phyloP scores from a whole-genome alignment of 2,329 filamentous ascomycete genomes.

The Cladorrhinum sp. region DNA sequence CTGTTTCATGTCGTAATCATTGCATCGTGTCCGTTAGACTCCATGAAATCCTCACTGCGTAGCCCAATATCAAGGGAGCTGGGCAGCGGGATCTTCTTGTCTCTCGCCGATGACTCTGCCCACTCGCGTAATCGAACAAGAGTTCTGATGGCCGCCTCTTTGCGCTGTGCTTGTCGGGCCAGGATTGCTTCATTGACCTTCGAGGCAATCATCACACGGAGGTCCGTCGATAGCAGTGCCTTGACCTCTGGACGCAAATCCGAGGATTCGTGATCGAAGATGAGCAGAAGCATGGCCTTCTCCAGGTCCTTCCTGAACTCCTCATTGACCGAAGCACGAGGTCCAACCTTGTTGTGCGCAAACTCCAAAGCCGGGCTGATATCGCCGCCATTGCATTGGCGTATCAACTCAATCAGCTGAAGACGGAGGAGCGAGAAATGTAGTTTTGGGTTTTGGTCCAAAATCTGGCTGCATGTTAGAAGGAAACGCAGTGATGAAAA shows the following conservation, averaged over 20 bases:
- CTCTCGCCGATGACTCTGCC: constrained; percentile 66
- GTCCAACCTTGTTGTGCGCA: constrained; percentile 81
- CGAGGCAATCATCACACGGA: constrained; percentile 80
- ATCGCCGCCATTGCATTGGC: constrained; percentile 69
- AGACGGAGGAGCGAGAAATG: constrained; percentile 88
- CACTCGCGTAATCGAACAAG: constrained; percentile 81
- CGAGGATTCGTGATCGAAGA: constrained; percentile 69
- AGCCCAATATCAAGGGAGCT: constrained; percentile 40
- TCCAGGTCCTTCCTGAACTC: constrained; percentile 86
- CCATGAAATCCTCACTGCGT: constrained; percentile 35
- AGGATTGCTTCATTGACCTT: constrained; percentile 88
- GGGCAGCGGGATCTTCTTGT: constrained; percentile 42
- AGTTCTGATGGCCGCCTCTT: constrained; percentile 78
- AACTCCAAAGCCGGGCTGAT: constrained; percentile 80
- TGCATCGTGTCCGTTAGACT: constrained; percentile 41
- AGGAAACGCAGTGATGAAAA: constrained; percentile 14
- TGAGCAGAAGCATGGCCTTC: constrained; percentile 85
- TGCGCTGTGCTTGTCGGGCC: constrained; percentile 64
- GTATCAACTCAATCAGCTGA: constrained; percentile 91
- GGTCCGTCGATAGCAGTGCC: constrained; percentile 71
- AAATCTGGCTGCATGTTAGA: constrained; percentile 60
- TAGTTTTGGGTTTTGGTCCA: constrained; percentile 77
- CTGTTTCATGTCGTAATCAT: constrained; percentile 50
- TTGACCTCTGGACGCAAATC: constrained; percentile 73
- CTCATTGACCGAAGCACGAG: constrained; percentile 76